phyloP scores from a whole-genome alignment of 2,329 filamentous ascomycete species.

The Plenodomus lindquistii region DNA sequence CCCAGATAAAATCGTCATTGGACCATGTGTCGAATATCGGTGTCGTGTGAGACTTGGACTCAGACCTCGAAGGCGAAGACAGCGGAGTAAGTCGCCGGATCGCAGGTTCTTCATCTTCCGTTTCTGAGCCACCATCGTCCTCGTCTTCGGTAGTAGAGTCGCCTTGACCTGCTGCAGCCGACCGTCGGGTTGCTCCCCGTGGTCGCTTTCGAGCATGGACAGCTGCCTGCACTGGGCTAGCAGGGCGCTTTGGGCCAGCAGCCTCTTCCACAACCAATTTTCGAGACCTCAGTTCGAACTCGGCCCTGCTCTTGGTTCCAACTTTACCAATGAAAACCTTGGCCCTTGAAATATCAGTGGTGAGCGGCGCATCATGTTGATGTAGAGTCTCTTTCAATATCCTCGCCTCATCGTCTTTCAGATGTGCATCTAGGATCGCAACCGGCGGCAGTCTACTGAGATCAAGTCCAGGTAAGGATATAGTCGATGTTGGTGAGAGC shows the following conservation, averaged over 20 bases:
- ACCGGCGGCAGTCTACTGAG: constrained; percentile 62
- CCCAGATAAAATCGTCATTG: constrained; percentile 47
- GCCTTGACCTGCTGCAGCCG: constrained; percentile 11
- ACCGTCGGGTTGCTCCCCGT: neutral
- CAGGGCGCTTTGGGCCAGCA: constrained; percentile 20
- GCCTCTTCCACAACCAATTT: constrained; percentile 64
- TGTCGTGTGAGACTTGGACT: constrained; percentile 3
- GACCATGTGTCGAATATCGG: constrained; percentile 19
- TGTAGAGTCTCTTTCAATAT: constrained; percentile 67
- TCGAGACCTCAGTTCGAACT: constrained; percentile 74
- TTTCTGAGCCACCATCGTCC: constrained; percentile 11
- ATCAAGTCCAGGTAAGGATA: constrained; percentile 34
- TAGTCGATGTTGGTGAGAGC: constrained; percentile 20
- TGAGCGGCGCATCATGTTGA: constrained; percentile 60
- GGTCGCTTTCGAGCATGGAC: constrained; percentile 1
- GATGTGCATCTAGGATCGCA: constrained; percentile 73
- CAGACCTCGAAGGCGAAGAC: constrained; percentile 9
- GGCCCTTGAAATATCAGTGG: constrained; percentile 73
- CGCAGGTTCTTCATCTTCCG: constrained; percentile 13
- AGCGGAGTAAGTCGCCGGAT: constrained; percentile 4
- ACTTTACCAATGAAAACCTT: constrained; percentile 75
- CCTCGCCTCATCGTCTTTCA: constrained; percentile 66
- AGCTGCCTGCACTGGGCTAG: constrained; percentile 16
- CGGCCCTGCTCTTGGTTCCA: constrained; percentile 68
- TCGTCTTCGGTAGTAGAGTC: constrained; percentile 33